Base-by-base conservation (phyloP, 169 alveolate genomes). In the Ichthyophthirius multifiliis region DNA sequence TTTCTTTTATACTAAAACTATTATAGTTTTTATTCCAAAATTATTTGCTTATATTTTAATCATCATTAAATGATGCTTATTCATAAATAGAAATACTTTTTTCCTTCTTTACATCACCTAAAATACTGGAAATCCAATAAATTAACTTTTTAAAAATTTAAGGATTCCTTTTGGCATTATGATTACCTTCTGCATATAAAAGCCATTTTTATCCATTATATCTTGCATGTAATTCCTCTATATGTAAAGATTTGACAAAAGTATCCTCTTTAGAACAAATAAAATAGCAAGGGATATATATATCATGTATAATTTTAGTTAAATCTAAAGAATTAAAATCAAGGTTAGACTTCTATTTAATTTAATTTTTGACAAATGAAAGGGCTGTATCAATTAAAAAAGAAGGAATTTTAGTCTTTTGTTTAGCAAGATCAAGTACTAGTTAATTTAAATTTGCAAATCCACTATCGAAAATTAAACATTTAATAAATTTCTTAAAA, bases 301-400 rank as follows among this genome's bases (percentile, higher is more conserved):
- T 44, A 46, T 83, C 27, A 5, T 71, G 81, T 6, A 83, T 83
- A 3, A 65, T 39, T 7, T 75, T 48, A 44, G 65, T 63, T n/a
- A 83, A 81, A 46, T 75, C 76, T 74, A 83, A 74, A 46, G 74
- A 67, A 31, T 75, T 65, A 34, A 83, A 64, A 75, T 83, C 83
- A 35, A 82, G 41, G 1, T 83, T 80, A 64, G 55, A 67, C 45
- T 75, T 83, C 30, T 75, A 75, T 34, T 16, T 83, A 12, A 83
- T 32, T 45, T 77, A 74, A 23, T 34, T 31, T 45, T 43, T 75
- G 9, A 83, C 34, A 5, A 83, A 45, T 34, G 74, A 74, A 20
- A 83, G 41, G 4, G 78, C 83, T 0, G 78, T 81, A 15, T 75
- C 74, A 34, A 83, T 35, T 74, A 83, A 44, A 23, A 83, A 45